Percentiles rank a stretch among this genome's conserved stretches.
Conservation (phyloP, 2,329 filamentous ascomycete genomes). For the Lizonia empirigonia region DNA sequence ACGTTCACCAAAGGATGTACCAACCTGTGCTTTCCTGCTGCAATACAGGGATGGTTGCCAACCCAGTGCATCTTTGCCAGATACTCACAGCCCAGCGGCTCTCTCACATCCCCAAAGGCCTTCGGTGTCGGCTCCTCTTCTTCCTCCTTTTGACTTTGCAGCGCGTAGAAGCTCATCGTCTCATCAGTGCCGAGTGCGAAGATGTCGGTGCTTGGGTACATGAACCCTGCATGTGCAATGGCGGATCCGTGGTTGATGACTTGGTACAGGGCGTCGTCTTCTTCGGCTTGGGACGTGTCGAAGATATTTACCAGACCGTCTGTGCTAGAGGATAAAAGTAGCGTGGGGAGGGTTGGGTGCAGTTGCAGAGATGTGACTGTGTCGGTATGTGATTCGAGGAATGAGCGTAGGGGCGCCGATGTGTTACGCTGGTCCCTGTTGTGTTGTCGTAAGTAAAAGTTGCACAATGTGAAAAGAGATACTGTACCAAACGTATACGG, state of each 20-base stretch:
- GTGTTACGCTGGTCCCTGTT: slow-evolving; percentile 51
- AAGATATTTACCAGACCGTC: slow-evolving; percentile 81
- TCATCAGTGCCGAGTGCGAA: slow-evolving; percentile 80
- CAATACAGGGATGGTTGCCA: slow-evolving; percentile 66
- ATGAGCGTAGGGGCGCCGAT: slow-evolving; percentile 45
- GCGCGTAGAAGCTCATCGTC: slow-evolving; percentile 73
- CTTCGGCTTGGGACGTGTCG: slow-evolving; percentile 66
- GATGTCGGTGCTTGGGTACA: slow-evolving; percentile 59
- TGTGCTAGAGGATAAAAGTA: slow-evolving; percentile 77
- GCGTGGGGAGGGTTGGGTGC: slow-evolving; percentile 63
- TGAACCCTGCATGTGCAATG: slow-evolving; percentile 75
- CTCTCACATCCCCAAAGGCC: slow-evolving; percentile 70
- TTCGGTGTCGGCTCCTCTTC: slow-evolving; percentile 57
- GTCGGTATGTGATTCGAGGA: slow-evolving; percentile 59
- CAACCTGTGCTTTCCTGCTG: slow-evolving; percentile 71
- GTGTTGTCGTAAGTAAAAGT: slow-evolving; percentile 9
- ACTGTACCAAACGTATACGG: slow-evolving; percentile 47
- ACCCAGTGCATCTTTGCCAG: slow-evolving; percentile 69
- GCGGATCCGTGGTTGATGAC: slow-evolving; percentile 79
- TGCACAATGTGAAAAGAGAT: no score
- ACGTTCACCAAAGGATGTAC: slow-evolving; percentile 29
- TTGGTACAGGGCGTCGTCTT: slow-evolving; percentile 78
- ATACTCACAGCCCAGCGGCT: slow-evolving; percentile 72
- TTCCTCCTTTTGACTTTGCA: slow-evolving; percentile 67
- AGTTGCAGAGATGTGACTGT: slow-evolving; percentile 67